Evolutionary conservation across 2,329 filamentous ascomycete genomes (phyloP).

Genomic region (Botryosphaeria dothidea): DNA sequence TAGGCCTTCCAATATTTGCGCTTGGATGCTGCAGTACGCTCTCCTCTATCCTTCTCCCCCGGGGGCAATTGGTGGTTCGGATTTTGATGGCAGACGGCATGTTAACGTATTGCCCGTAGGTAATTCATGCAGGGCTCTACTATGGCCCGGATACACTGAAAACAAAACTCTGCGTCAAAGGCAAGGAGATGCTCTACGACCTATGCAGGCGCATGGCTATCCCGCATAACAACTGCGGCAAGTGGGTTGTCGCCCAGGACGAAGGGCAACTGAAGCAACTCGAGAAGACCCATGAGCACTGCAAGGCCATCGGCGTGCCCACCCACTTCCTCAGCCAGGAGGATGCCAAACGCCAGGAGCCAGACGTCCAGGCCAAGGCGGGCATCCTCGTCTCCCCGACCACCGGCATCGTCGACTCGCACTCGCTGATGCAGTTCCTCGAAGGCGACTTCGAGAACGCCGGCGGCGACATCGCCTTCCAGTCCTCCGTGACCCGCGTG

Average conservation of each 20-base stretch:
- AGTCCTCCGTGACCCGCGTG: constrained; percentile 65
- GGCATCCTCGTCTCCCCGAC: constrained; percentile 81
- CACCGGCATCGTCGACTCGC: constrained; percentile 89
- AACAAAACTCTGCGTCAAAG: constrained; percentile 76
- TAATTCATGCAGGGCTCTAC: constrained; percentile 94
- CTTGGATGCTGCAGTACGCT: neutral
- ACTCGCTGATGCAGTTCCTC: constrained; percentile 79
- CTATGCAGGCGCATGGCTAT: constrained; percentile 71
- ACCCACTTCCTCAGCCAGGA: constrained; percentile 66
- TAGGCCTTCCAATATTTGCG: constrained; percentile 4
- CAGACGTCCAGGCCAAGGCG: constrained; percentile 68
- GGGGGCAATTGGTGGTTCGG: no score
- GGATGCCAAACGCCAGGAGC: constrained; percentile 68
- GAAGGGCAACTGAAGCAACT: constrained; percentile 65
- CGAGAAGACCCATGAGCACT: constrained; percentile 58
- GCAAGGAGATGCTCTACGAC: constrained; percentile 74
- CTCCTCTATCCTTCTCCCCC: neutral
- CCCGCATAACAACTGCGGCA: constrained; percentile 73
- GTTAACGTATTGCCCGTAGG: constrained; percentile 45
- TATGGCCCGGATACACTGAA: constrained; percentile 78
- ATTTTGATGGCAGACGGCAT: neutral
- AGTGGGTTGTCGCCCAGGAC: constrained; percentile 94
- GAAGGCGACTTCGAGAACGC: constrained; percentile 74
- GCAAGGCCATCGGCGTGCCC: constrained; percentile 62
- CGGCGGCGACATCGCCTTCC: constrained; percentile 73